Evolutionary conservation across 2,329 filamentous ascomycete species (phyloP), one percentile per base, ranked within the genome.

Genomic region (Cladorrhinum sp.): DNA sequence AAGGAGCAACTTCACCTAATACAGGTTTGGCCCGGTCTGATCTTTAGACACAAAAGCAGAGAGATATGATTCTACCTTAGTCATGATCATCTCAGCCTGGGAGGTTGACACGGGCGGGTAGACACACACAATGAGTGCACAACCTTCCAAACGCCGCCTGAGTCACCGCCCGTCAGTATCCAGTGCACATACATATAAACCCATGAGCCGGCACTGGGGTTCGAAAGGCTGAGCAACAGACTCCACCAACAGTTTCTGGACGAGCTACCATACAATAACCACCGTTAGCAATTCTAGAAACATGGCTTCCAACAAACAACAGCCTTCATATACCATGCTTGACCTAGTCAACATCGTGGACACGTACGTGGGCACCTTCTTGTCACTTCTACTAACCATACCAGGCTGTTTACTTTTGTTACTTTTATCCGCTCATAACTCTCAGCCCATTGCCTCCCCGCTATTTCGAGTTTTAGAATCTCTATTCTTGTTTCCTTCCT

Each of bases 271-370:
- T n/a, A n/a, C n/a, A n/a, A n/a, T n/a, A n/a, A n/a, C n/a, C n/a
- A n/a, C n/a, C n/a, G n/a, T n/a, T n/a, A n/a, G n/a, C n/a, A n/a
- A n/a, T n/a, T n/a, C n/a, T n/a, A n/a, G n/a, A 29, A 36, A 36
- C 8, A 36, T 36, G 32, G 10, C 32, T 9, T 3, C 12, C 32
- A 13, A 12, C 16, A 36, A 32, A 32, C 27, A 32, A 32, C 27
- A 32, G 27, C 27, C 27, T 32, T 12, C 29, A 24, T 55, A 45
- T n/a, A n/a, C 52, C 20, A 55, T 41, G 22, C 52, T 55, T 12
- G 29, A 55, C 8, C 52, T 55, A 8, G 22, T 55, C 3, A 55
- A 55, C 12, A 38, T 55, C 10, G 52, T 55, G 4, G 52, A 55
- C 23, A 55, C 52, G 52, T 18, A 55, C 22, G 52, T 55, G 25